Percentiles rank a stretch among this genome's conserved stretches.
Evolutionary conservation across 2,329 filamentous ascomycete genomes (phyloP).

Genomic region (Ilyonectria mors-panacis): DNA sequence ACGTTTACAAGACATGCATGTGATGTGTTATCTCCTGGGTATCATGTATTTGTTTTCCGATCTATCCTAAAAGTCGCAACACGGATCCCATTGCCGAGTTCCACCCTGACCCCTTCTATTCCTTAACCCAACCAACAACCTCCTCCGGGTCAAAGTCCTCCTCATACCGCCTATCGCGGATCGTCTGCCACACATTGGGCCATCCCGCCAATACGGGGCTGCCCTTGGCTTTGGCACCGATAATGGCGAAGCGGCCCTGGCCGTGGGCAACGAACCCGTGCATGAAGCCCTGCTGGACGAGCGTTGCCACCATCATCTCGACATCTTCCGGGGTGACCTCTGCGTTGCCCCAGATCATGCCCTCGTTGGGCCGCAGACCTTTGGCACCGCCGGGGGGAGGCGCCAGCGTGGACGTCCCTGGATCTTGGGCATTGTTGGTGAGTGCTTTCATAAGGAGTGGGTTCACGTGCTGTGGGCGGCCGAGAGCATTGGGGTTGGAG

Average conservation of each 20-base stretch:
- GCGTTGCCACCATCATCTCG: conserved; percentile 82
- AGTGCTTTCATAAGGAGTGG: conserved; percentile 67
- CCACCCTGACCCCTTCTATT: conserved; percentile 27
- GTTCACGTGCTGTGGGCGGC: conserved; percentile 62
- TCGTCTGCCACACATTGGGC: conserved; percentile 79
- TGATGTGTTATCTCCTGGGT: conserved; percentile 29
- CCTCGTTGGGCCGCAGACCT: conserved; percentile 69
- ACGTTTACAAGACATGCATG: conserved; percentile 19
- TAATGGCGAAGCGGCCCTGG: conserved; percentile 84
- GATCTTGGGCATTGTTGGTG: conserved; percentile 59
- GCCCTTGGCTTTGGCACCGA: conserved; percentile 78
- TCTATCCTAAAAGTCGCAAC: conserved; percentile 16
- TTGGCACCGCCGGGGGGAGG: conserved; percentile 64
- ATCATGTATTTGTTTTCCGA: conserved; percentile 41
- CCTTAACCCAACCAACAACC: conserved; percentile 83
- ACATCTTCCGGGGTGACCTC: conserved; percentile 74
- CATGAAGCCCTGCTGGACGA: conserved; percentile 86
- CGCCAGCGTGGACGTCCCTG: conserved; percentile 59
- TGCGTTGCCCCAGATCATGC: conserved; percentile 75
- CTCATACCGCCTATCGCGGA: conserved; percentile 72
- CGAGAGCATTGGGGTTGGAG: conserved; percentile 50
- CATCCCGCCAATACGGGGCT: conserved; percentile 80
- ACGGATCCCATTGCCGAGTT: neutral
- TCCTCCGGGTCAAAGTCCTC: conserved; percentile 73
- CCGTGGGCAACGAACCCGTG: conserved; percentile 88